These are phyloP conservation scores for Myriangium duriaei DNA, from an alignment of 2,329 filamentous ascomycete species.

Conservation along the genomic window DNA sequence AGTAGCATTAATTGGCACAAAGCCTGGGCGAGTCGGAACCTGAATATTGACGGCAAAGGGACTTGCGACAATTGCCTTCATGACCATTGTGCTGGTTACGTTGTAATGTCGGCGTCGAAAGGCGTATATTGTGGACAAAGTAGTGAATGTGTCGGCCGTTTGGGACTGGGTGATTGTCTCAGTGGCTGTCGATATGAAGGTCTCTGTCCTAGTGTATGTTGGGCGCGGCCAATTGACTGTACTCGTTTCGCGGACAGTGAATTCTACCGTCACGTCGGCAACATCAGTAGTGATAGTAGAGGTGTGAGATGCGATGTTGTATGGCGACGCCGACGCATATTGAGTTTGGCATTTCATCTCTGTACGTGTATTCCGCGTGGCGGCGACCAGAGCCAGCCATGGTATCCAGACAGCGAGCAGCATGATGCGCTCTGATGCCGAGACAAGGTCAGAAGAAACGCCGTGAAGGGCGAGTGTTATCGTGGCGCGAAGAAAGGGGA, in stretches of 20 bases:
- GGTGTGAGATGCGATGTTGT: conserved; percentile 2
- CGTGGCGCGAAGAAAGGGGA: too few relatives aligned
- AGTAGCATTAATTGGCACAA: conserved; percentile 2
- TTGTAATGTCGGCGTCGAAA: conserved; percentile 4
- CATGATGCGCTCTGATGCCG: too few relatives aligned
- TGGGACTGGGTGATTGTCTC: conserved; percentile 5
- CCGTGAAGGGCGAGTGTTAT: too few relatives aligned
- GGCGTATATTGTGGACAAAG: conserved; percentile 4
- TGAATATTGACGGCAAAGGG: conserved; percentile 3
- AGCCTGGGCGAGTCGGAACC: conserved; percentile 4
- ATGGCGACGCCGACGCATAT: conserved; percentile 4
- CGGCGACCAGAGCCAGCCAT: background rate
- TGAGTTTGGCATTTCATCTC: conserved; percentile 4
- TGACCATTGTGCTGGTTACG: conserved; percentile 1
- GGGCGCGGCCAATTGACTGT: background rate
- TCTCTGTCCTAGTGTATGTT: conserved; percentile 5
- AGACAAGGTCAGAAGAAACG: too few relatives aligned
- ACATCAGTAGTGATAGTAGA: background rate
- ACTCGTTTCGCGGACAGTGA: conserved; percentile 3
- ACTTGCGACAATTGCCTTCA: background rate
- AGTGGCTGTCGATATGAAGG: conserved; percentile 5
- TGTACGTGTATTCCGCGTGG: conserved; percentile 1
- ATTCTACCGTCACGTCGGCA: conserved; percentile 3
- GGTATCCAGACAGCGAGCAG: too few relatives aligned
- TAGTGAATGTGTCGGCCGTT: conserved; percentile 1